Base-by-base conservation (phyloP, 441 rosid genomes). In the Biscutella laevigata region DNA sequence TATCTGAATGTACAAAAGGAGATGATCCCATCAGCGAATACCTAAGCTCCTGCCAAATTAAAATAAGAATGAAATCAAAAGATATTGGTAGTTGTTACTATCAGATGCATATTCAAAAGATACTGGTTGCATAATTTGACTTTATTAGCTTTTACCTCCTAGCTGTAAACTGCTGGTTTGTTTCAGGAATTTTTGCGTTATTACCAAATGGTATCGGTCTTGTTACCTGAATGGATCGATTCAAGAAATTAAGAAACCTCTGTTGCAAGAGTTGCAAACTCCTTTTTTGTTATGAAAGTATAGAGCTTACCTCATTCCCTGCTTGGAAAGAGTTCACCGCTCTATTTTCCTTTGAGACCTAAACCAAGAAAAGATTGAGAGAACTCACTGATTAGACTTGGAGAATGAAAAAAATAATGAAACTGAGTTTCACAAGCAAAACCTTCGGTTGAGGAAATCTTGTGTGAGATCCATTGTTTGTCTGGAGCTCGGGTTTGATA, bases 291-390 rank as follows among this genome's bases (percentile, higher is more conserved):
- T 34, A 27, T 12, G 3, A 24, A 51, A 54, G 39, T 45, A 10
- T 34, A n/a, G 52, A 21, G 62, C 66, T 69, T 71, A 84, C 89
- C 88, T 81, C 81, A 65, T 76, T 64, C 57, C 74, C 81, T 74
- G 71, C 75, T 71, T 66, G 85, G 67, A 81, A 61, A 61, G 72
- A 10, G 64, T 73, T 75, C 66, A 59, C 43, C n/a, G n/a, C 20
- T 83, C 81, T 82, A 48, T 88, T 91, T 79, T 91, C 98, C 80
- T 91, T 91, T 68, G 80, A 75, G 71, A 82, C 87, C 98, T 91
- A 71, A 47, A 70, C 65, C 73, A 70, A 63, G 46, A 66, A 67
- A 61, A 33, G 44, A 67, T 66, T 52, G 37, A 34, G 20, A n/a
- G 20, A 71, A 68, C 38, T 76, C 59, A 75, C 74, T 13, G 29